Percentiles rank a stretch among this genome's conserved stretches.
Conservation (phyloP, 345 rosid species). For the Reutealis trisperma region DNA sequence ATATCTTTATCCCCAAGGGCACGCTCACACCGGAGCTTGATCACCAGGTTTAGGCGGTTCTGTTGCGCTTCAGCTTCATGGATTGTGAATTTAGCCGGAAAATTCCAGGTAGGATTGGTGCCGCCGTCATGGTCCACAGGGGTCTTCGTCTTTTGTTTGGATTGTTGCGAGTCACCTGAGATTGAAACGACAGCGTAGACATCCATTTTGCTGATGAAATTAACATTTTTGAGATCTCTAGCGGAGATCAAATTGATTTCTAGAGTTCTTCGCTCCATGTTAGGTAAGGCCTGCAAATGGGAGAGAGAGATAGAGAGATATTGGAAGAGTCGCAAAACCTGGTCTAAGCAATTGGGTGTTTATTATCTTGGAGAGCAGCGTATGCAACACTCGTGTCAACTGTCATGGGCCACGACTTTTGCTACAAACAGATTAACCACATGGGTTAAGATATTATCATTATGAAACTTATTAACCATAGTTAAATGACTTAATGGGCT, state of each 20-base stretch:
- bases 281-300: background rate
- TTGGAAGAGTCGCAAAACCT: background rate
- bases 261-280: conserved; percentile 57
- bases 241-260: conserved; percentile 74
- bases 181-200: conserved; percentile 67
- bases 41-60: conserved; percentile 50
- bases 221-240: conserved; percentile 64
- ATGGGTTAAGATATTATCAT: too few relatives aligned
- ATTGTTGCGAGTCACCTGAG: conserved; percentile 40
- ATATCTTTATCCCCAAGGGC: conserved; percentile 64
- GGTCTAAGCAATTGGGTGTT: background rate
- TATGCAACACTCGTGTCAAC: too few relatives aligned
- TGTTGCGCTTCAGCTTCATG: conserved; percentile 44
- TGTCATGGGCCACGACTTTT: too few relatives aligned
- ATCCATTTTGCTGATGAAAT: conserved; percentile 75
- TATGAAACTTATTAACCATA: too few relatives aligned
- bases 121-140: conserved; percentile 50
- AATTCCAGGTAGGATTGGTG: conserved; percentile 67
- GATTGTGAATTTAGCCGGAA: conserved; percentile 56
- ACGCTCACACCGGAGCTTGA: conserved; percentile 71
- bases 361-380: too few relatives aligned
- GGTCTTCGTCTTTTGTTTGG: conserved; percentile 47
- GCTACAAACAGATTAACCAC: too few relatives aligned
- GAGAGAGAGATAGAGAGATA: background rate
- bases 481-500: too few relatives aligned